These are phyloP conservation scores for Penicillium waksmanii DNA, from an alignment of 495 filamentous ascomycete genomes.

Conservation along the genomic window DNA sequence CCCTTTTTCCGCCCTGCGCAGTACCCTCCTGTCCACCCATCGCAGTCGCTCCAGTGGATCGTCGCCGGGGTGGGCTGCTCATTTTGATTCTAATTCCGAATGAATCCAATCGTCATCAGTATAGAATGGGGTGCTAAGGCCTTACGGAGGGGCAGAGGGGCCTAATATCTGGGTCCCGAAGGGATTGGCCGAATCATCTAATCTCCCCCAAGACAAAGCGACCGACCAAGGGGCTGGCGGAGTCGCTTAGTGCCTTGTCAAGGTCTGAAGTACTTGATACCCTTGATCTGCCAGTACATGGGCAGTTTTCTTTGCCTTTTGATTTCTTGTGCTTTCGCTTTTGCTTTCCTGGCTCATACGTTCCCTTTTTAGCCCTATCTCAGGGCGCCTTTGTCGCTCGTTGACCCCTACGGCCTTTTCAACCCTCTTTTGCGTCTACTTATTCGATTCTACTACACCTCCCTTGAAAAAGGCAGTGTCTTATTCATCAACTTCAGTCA, in stretches of 20 bases:
- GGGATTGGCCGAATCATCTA: constrained; percentile 24
- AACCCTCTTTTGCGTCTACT: neutral
- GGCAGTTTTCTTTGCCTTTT: neutral
- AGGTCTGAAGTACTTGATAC: constrained; percentile 25
- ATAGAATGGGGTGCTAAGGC: neutral
- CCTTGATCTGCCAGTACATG: constrained; percentile 18
- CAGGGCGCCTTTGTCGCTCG: constrained; percentile 17
- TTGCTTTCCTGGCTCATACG: constrained; percentile 1
- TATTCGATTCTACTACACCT: neutral
- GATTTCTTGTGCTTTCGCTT: constrained; percentile 1
- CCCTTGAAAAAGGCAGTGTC: constrained; percentile 1
- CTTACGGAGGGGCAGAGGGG: constrained; percentile 7
- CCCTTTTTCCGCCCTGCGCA: neutral
- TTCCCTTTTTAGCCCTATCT: constrained; percentile 23
- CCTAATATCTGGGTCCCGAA: constrained; percentile 20
- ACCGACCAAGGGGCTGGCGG: constrained; percentile 10
- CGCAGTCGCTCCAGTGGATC: neutral
- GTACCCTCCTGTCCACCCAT: neutral
- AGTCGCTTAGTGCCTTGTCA: constrained; percentile 5
- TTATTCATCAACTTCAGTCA: constrained; percentile 1
- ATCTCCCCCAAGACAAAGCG: constrained; percentile 12
- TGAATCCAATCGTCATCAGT: constrained; percentile 16
- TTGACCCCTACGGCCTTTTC: constrained; percentile 6
- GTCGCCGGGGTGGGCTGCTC: constrained; percentile 7
- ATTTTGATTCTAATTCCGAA: constrained; percentile 7